Percentiles rank a stretch among this genome's conserved stretches.
phyloP scores from a whole-genome alignment of 225 moss, liverwort and hornwort genomes.

The Polytrichum formosum region DNA sequence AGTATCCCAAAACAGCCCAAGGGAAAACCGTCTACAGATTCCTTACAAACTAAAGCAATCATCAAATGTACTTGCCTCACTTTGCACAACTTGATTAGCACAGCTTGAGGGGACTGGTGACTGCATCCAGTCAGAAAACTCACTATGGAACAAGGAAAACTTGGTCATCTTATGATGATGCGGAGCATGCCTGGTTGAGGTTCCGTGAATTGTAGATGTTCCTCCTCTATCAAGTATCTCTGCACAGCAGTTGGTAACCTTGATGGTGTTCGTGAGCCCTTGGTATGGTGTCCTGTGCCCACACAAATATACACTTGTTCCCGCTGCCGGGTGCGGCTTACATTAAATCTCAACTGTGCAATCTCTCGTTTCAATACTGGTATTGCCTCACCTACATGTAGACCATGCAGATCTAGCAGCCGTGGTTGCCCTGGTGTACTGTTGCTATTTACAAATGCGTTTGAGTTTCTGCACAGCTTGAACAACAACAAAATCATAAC shows the following conservation, averaged over 20 bases:
- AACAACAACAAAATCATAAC: neutral
- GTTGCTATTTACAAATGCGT: conserved; percentile 19
- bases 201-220: conserved; percentile 34
- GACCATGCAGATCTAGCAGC: conserved; percentile 42
- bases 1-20: conserved; percentile 21
- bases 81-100: neutral
- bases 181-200: conserved; percentile 48
- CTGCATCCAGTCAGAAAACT: conserved; percentile 1
- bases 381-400: conserved; percentile 44
- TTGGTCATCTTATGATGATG: conserved; percentile 44
- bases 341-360: conserved; percentile 19
- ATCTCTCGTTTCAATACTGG: conserved; percentile 43
- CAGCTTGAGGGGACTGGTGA: neutral
- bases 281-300: conserved; percentile 49
- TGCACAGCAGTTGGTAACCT: conserved; percentile 43
- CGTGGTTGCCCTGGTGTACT: conserved; percentile 22
- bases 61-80: conserved; percentile 28
- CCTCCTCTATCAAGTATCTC: conserved; percentile 42
- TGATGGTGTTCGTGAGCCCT: conserved; percentile 36
- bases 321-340: conserved; percentile 27
- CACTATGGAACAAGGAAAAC: conserved; percentile 7
- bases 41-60: conserved; percentile 33
- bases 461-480: conserved; percentile 21
- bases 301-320: conserved; percentile 37
- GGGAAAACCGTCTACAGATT: conserved; percentile 17